Evolutionary conservation across 805 yeast species (phyloP), one percentile per base, ranked within the genome.

Genomic region (Ogataea trehalophila): DNA sequence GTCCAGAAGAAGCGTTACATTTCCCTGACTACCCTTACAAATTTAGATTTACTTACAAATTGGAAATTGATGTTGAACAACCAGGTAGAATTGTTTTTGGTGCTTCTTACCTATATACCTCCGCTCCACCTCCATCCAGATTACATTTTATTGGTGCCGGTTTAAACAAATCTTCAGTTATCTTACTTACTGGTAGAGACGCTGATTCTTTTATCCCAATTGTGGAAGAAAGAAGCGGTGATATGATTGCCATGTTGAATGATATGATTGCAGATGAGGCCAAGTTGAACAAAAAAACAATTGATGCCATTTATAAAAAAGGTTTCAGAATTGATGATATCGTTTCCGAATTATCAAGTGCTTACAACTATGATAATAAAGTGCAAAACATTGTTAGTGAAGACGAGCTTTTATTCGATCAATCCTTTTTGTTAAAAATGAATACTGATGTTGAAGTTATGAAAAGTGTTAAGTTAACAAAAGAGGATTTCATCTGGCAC

Each of bases 121-220:
- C 58, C 4, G 62, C 66, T 6, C 58, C 66, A 2, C 54, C 60
- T 14, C 65, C 74, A 2, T 48, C 57, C 3, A 48, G 69, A 38
- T 42, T 69, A 4, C 58, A 60, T 2, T 57, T 70, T 38, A 42
- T 69, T 8, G 72, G 73, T 7, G 62, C 58, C 3, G 63, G 59
- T 23, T 37, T 56, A 16, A 50, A 56, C 16, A 48, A 58, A 6
- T 52, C 65, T 1, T 48, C 67, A 13, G 55, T 63, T 2, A 43
- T 59, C 37, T 49, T 68, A n/a, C 61, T 67, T 3, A 55, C 63
- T 2, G 54, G 50, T n/a, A 42, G 48, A 26, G 48, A 52, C 16
- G 39, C 46, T 14, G 46, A 51, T 17, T 31, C 52, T 6, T 44
- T 42, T 31, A 40, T 39, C 17, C 50, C 52, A 14, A 36, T 45